phyloP scores from a whole-genome alignment of 768 basidiomycete species.

The Auriscalpium orientale region DNA sequence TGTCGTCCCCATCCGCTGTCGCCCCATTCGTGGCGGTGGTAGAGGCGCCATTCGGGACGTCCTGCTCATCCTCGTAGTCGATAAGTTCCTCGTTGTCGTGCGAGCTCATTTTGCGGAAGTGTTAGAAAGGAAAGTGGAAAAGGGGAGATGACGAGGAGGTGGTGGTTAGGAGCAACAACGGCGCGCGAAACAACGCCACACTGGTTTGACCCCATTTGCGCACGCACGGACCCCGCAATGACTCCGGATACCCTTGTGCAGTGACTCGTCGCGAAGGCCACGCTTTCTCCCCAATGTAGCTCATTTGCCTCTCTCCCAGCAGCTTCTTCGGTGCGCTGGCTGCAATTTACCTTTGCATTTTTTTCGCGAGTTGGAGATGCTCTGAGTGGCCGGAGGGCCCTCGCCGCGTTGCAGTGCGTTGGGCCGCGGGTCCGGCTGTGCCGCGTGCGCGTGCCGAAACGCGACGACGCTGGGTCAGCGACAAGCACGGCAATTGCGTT shows the following conservation, averaged over 20 bases:
- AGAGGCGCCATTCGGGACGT: constrained; percentile 56
- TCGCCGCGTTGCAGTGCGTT: no score
- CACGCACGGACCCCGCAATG: constrained; percentile 3
- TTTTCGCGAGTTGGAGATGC: not conserved
- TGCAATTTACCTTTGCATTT: not conserved
- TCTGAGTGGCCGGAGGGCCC: no score
- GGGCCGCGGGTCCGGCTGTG: no score
- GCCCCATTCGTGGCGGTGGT: constrained; percentile 39
- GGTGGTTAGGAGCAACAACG: constrained; percentile 17
- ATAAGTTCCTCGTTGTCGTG: constrained; percentile 89
- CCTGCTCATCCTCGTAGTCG: constrained; percentile 91
- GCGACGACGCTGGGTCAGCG: no score
- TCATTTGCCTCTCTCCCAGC: no score
- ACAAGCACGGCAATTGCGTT: no score
- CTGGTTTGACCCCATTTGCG: not conserved
- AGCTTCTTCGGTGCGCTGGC: not conserved
- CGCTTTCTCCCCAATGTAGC: no score
- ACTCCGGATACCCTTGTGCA: not conserved
- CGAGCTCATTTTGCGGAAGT: constrained; percentile 51
- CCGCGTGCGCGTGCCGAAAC: not conserved
- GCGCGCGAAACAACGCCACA: constrained; percentile 14
- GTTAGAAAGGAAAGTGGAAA: constrained; percentile 22
- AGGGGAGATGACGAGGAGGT: constrained; percentile 15
- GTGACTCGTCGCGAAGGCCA: no score
- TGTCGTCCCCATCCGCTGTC: constrained; percentile 44